Evolutionary conservation across 257 asterid species (phyloP).

Genomic region (Solanum ossicruentum): DNA sequence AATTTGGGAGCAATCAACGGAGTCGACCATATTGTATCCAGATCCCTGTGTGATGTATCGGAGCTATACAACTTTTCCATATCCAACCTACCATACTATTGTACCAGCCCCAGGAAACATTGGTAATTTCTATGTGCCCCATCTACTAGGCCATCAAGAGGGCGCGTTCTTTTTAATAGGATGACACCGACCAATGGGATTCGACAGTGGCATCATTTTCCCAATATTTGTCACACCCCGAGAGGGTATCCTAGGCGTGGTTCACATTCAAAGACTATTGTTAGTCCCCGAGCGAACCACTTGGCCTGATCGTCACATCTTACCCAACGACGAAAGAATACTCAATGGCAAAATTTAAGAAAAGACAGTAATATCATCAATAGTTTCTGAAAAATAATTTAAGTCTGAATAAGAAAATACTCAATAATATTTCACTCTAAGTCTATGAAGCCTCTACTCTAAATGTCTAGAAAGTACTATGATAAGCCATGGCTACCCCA

Average conservation of each 20-base stretch:
- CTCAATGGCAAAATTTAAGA: no score
- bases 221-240: background rate
- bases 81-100: conserved; percentile 23
- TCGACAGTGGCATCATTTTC: conserved; percentile 33
- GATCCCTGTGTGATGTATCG: conserved; percentile 53
- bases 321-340: no score
- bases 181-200: conserved; percentile 28
- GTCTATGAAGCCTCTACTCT: no score
- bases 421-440: no score
- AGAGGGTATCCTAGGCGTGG: accelerated
- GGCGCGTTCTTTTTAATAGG: conserved; percentile 31
- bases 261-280: no score
- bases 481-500: no score
- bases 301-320: no score
- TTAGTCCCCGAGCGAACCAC: no score
- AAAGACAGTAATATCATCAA: no score
- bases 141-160: conserved; percentile 43
- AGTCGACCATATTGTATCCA: conserved; percentile 39
- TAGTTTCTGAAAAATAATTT: no score
- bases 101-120: conserved; percentile 27
- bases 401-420: no score
- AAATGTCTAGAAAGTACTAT: no score
- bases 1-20: conserved; percentile 45
- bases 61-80: conserved; percentile 37
- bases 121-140: conserved; percentile 29